These are phyloP conservation scores for Diaporthe humulicola DNA, from an alignment of 2,329 filamentous ascomycete species.

Conservation along the genomic window DNA sequence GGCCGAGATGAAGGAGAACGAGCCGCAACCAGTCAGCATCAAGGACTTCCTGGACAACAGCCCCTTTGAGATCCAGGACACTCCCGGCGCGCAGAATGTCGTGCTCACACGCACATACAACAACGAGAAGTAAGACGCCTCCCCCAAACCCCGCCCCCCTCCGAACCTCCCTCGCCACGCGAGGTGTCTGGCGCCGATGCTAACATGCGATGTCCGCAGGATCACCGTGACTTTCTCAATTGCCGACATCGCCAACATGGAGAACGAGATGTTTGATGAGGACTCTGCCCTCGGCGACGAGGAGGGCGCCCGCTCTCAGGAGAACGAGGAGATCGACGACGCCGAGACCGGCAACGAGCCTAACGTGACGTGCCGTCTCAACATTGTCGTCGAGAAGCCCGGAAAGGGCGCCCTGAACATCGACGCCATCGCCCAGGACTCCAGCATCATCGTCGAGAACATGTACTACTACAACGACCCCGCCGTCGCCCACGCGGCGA, in stretches of 20 bases:
- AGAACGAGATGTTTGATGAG: slow-evolving; percentile 68
- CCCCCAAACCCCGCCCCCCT: slow-evolving; percentile 6
- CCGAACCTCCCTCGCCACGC: background rate
- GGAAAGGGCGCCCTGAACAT: slow-evolving; percentile 88
- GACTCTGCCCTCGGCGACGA: slow-evolving; percentile 68
- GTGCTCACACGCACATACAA: slow-evolving; percentile 85
- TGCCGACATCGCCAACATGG: slow-evolving; percentile 80
- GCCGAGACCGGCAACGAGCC: slow-evolving; percentile 64
- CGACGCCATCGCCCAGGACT: slow-evolving; percentile 88
- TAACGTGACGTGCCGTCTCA: slow-evolving; percentile 84
- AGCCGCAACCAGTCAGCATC: slow-evolving; percentile 81
- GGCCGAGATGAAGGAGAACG: slow-evolving; percentile 80
- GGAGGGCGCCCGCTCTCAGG: slow-evolving; percentile 66
- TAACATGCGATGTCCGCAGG: slow-evolving; percentile 46
- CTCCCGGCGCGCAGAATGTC: slow-evolving; percentile 88
- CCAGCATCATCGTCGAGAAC: slow-evolving; percentile 88
- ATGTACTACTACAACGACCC: slow-evolving; percentile 88
- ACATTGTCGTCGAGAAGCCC: slow-evolving; percentile 90
- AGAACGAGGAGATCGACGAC: slow-evolving; percentile 68
- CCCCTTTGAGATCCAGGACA: slow-evolving; percentile 86
- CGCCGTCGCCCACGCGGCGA: slow-evolving; percentile 81
- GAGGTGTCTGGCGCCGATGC: background rate
- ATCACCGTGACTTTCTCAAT: slow-evolving; percentile 85
- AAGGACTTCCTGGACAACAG: slow-evolving; percentile 91
- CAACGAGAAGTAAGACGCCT: slow-evolving; percentile 81